Evolutionary conservation across 2,329 filamentous ascomycete species (phyloP).

Genomic region (Hypoxylon sp.): DNA sequence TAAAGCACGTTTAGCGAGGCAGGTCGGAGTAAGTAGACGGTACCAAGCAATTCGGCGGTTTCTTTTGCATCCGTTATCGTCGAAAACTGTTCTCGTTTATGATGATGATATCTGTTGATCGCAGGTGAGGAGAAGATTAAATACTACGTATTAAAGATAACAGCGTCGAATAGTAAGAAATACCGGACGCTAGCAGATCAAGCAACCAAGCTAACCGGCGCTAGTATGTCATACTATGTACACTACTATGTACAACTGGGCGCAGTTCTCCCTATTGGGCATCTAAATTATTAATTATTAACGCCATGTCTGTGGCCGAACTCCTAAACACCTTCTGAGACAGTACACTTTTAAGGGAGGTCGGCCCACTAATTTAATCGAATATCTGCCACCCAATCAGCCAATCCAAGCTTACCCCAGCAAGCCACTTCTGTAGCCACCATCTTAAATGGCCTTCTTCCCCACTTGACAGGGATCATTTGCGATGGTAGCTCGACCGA

Average conservation of each 20-base stretch:
- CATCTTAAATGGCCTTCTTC: constrained; percentile 24
- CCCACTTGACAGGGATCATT: constrained; percentile 25
- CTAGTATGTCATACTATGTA: too few species aligned
- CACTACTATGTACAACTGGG: too few species aligned
- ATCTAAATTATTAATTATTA: constrained; percentile 14
- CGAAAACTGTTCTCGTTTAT: background rate
- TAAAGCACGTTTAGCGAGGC: constrained; percentile 6
- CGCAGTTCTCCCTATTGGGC: background rate
- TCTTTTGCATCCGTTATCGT: constrained; percentile 21
- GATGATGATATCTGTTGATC: constrained; percentile 1
- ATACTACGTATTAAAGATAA: too few species aligned
- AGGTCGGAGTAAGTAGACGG: constrained; percentile 4
- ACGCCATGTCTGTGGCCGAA: constrained; percentile 5
- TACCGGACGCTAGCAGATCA: too few species aligned
- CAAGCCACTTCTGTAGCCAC: constrained; percentile 7
- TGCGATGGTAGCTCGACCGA: constrained; percentile 23
- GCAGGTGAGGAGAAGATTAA: too few species aligned
- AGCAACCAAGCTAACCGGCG: too few species aligned
- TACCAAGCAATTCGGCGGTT: constrained; percentile 18
- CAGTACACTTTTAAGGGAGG: constrained; percentile 23
- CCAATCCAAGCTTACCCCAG: constrained; percentile 12
- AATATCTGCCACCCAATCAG: constrained; percentile 16
- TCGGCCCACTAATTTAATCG: constrained; percentile 20
- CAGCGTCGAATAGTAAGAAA: too few species aligned
- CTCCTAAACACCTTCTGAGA: constrained; percentile 35